Conservation (phyloP, 805 yeast species). For the Cyberlindnera samutprakarnensis region DNA sequence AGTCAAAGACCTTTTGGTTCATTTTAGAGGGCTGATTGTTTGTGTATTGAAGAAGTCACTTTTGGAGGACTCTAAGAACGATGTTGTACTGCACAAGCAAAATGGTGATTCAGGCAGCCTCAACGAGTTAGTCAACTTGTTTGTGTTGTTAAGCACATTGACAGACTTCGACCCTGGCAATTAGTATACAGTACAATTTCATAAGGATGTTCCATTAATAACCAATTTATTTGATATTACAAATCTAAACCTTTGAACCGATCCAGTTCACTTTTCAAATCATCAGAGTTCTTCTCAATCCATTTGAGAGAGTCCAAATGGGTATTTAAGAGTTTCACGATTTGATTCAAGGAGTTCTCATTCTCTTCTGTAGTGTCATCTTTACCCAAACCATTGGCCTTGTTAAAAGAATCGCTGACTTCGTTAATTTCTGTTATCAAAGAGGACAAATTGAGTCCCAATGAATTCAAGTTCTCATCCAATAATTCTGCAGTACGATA, state of each 20-base stretch:
- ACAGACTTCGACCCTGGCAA: conserved; percentile 35
- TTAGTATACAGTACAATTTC: background rate
- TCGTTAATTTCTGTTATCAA: conserved; percentile 77
- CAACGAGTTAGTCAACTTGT: conserved; percentile 45
- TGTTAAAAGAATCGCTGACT: conserved; percentile 74
- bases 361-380: conserved; percentile 28
- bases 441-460: conserved; percentile 70
- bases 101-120: conserved; percentile 27
- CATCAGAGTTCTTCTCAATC: conserved; percentile 67
- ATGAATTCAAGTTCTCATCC: conserved; percentile 69
- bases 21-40: conserved; percentile 46
- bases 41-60: conserved; percentile 59
- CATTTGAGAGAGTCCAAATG: conserved; percentile 88
- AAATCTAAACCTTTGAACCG: conserved; percentile 17
- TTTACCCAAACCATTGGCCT: conserved; percentile 38
- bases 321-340: conserved; percentile 75
- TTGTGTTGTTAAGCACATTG: conserved; percentile 46
- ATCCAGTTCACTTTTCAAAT: conserved; percentile 59
- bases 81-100: conserved; percentile 19
- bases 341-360: conserved; percentile 50
- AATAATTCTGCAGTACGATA: conserved; percentile 80
- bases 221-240: conserved; percentile 2
- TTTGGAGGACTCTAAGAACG: conserved; percentile 23
- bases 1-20: conserved; percentile 42
- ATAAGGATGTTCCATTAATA: background rate